phyloP scores from a whole-genome alignment of 495 filamentous ascomycete genomes.

The Cladorrhinum samala region DNA sequence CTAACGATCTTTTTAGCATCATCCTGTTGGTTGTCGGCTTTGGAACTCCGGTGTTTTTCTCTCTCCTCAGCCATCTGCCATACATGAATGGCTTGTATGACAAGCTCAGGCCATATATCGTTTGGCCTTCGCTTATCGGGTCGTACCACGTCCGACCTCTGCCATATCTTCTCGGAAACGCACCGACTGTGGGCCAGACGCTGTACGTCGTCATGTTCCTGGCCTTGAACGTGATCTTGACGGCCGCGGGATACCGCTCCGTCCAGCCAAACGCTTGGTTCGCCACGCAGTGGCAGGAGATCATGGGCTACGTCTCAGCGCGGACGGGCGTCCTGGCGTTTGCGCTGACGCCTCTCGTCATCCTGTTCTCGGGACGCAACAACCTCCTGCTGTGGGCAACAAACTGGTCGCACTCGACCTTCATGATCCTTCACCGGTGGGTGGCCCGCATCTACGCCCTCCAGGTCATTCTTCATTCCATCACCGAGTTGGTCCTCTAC shows the following conservation, averaged over 20 bases:
- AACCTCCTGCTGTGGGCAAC: constrained; percentile 43
- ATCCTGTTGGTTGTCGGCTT: constrained; percentile 23
- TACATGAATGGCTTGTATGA: constrained; percentile 12
- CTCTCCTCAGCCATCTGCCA: constrained; percentile 25
- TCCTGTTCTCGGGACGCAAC: constrained; percentile 38
- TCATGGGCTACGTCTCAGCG: constrained; percentile 30
- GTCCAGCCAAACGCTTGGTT: constrained; percentile 25
- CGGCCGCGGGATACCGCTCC: constrained; percentile 18
- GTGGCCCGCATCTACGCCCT: constrained; percentile 34
- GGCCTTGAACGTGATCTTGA: constrained; percentile 32
- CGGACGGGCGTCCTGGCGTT: constrained; percentile 33
- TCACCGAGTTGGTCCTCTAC: constrained; percentile 22
- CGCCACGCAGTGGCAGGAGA: constrained; percentile 19
- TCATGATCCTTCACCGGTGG: constrained; percentile 41
- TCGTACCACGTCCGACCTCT: constrained; percentile 24
- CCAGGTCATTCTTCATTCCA: constrained; percentile 34
- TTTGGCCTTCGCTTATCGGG: constrained; percentile 30
- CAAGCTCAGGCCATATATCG: constrained; percentile 24
- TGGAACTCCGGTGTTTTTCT: constrained; percentile 26
- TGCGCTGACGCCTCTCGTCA: constrained; percentile 24
- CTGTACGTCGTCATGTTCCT: constrained; percentile 31
- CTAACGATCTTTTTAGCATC: not conserved
- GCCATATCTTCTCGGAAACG: constrained; percentile 24
- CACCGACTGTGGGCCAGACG: constrained; percentile 35
- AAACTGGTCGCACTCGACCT: constrained; percentile 42